phyloP scores from a whole-genome alignment of 306 rosid species.

The Canavalia gladiata region DNA sequence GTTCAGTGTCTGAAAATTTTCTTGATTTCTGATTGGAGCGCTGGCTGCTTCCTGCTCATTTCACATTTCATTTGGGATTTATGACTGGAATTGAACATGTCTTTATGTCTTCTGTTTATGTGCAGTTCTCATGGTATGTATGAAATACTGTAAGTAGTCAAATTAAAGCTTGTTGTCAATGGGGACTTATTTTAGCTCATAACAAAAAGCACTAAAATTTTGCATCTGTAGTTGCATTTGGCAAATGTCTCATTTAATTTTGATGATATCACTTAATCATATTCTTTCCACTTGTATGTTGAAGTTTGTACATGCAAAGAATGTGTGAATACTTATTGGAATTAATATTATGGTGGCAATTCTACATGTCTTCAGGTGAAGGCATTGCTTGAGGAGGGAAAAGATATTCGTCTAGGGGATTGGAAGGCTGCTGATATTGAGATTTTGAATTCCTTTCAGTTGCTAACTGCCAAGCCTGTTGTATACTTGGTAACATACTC shows the following conservation, averaged over 20 bases:
- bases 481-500: constrained; percentile 78
- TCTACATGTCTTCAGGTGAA: constrained; percentile 72
- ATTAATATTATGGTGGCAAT: constrained; percentile 32
- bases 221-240: constrained; percentile 4
- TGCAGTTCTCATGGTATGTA: not conserved
- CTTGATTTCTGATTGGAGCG: constrained; percentile 13
- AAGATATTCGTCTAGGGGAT: constrained; percentile 94
- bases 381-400: constrained; percentile 79
- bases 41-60: not conserved
- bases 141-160: constrained; percentile 9
- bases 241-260: constrained; percentile 11
- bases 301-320: constrained; percentile 2
- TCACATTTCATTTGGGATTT: not conserved
- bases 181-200: constrained; percentile 10
- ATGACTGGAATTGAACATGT: constrained; percentile 1
- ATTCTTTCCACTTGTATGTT: constrained; percentile 11
- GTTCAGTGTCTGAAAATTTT: constrained; percentile 18
- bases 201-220: not conserved
- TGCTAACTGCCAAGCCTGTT: constrained; percentile 97
- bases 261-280: constrained; percentile 15
- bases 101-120: constrained; percentile 15
- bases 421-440: constrained; percentile 97
- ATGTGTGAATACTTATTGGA: constrained; percentile 14
- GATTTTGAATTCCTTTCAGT: constrained; percentile 88
- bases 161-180: constrained; percentile 8